Percentiles rank a stretch among this genome's conserved stretches.
Evolutionary conservation across 306 rosid species (phyloP).

Genomic region (Vigna hirtella): DNA sequence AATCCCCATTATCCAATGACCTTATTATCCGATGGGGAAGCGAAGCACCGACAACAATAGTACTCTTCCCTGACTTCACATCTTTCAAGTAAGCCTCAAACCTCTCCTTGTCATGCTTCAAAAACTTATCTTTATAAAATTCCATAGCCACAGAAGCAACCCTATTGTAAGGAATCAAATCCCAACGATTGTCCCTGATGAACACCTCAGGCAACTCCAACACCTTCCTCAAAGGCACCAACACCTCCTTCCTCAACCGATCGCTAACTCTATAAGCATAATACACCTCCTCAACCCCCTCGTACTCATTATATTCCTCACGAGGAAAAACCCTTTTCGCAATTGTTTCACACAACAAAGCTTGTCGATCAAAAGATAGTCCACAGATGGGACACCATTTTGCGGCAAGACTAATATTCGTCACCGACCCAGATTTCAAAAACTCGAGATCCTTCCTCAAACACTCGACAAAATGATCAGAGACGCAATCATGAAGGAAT

Average conservation of each 20-base stretch:
- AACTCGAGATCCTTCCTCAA: conserved; percentile 58
- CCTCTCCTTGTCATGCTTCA: conserved; percentile 63
- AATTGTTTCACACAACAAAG: conserved; percentile 68
- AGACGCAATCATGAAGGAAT: conserved; percentile 54
- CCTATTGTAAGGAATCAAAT: conserved; percentile 59
- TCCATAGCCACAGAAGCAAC: conserved; percentile 76
- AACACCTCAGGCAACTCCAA: conserved; percentile 77
- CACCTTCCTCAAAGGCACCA: conserved; percentile 67
- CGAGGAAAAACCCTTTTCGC: conserved; percentile 67
- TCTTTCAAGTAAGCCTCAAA: conserved; percentile 51
- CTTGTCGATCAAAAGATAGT: conserved; percentile 64
- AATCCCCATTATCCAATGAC: too few species aligned
- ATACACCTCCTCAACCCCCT: conserved; percentile 68
- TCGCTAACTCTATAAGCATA: conserved; percentile 75
- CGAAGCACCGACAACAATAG: too few species aligned
- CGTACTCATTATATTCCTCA: conserved; percentile 54
- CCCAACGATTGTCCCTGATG: conserved; percentile 67
- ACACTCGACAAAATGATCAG: conserved; percentile 61
- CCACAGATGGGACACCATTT: conserved; percentile 89
- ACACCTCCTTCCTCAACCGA: conserved; percentile 67
- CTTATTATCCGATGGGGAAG: too few species aligned
- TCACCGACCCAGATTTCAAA: conserved; percentile 40
- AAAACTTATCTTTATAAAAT: conserved; percentile 53
- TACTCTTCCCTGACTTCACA: too few species aligned
- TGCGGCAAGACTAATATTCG: conserved; percentile 65